Conservation (phyloP, 345 rosid species). For the Camelina hispida region DNA sequence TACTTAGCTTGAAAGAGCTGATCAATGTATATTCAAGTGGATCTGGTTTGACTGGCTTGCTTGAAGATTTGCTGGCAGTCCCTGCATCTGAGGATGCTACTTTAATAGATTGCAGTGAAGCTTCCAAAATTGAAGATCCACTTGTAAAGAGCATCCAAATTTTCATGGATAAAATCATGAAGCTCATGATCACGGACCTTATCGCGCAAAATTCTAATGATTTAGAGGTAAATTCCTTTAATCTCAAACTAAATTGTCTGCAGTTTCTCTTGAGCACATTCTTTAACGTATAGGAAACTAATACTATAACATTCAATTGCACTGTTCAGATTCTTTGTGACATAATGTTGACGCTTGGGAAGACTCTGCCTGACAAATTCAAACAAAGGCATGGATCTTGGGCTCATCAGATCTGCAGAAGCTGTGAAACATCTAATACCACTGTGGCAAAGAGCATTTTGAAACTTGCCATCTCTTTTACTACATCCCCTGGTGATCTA, state of each 20-base stretch:
- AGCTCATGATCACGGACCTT: conserved; percentile 62
- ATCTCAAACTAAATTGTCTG: conserved; percentile 8
- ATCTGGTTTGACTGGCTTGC: conserved; percentile 52
- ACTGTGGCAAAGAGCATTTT: conserved; percentile 58
- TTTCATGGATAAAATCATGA: conserved; percentile 56
- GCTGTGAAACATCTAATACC: conserved; percentile 49
- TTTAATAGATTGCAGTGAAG: conserved; percentile 51
- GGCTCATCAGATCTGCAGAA: conserved; percentile 65
- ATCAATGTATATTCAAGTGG: conserved; percentile 49
- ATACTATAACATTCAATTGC: conserved; percentile 16
- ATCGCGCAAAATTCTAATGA: conserved; percentile 50
- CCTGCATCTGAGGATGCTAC: conserved; percentile 48
- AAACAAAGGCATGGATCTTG: conserved; percentile 67
- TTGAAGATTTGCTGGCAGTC: conserved; percentile 63
- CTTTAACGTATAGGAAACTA: conserved; percentile 16
- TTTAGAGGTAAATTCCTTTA: conserved; percentile 60
- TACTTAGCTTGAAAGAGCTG: conserved; percentile 75
- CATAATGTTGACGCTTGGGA: conserved; percentile 53
- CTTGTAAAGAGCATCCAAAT: conserved; percentile 51
- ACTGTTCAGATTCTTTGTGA: conserved; percentile 66
- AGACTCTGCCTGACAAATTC: conserved; percentile 57
- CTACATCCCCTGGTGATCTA: conserved; percentile 63
- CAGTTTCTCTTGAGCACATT: conserved; percentile 18
- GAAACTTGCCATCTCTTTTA: conserved; percentile 57
- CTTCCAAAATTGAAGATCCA: conserved; percentile 52